Evolutionary conservation across 306 rosid species (phyloP).

Genomic region (Sechiopsis laciniata): DNA sequence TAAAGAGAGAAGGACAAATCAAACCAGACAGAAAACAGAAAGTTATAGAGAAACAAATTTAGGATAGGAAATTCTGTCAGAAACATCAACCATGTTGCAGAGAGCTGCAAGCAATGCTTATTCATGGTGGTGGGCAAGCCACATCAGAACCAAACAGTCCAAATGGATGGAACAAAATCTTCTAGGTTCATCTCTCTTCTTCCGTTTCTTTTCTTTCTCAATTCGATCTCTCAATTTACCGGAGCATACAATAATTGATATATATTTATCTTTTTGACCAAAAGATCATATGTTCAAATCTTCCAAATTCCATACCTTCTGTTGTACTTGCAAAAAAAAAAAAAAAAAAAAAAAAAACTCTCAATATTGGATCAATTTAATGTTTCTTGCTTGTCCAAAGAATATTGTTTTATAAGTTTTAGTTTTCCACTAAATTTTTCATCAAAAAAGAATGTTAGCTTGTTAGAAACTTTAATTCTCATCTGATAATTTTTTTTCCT

Average conservation of each 20-base stretch:
- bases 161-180: slow-evolving; percentile 98
- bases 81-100: slow-evolving; percentile 57
- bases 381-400: no score
- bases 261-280: no score
- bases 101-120: slow-evolving; percentile 99
- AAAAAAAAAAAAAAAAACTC: no score
- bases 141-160: slow-evolving; percentile 94
- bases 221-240: not conserved
- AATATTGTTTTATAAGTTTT: no score
- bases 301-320: no score
- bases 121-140: slow-evolving; percentile 99
- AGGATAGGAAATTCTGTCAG: not conserved
- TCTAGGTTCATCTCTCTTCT: slow-evolving; percentile 42
- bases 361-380: no score
- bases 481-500: not conserved
- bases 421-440: not conserved
- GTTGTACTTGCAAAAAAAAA: no score
- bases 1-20: slow-evolving; percentile 23
- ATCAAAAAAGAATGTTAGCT: not conserved
- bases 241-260: no score
- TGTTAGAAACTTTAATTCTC: not conserved
- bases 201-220: not conserved
- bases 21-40: slow-evolving; percentile 8
- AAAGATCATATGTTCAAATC: not conserved
- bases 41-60: slow-evolving; percentile 19